Conservation (phyloP, 495 filamentous ascomycete genomes). For the Mycothermus thermophilus region DNA sequence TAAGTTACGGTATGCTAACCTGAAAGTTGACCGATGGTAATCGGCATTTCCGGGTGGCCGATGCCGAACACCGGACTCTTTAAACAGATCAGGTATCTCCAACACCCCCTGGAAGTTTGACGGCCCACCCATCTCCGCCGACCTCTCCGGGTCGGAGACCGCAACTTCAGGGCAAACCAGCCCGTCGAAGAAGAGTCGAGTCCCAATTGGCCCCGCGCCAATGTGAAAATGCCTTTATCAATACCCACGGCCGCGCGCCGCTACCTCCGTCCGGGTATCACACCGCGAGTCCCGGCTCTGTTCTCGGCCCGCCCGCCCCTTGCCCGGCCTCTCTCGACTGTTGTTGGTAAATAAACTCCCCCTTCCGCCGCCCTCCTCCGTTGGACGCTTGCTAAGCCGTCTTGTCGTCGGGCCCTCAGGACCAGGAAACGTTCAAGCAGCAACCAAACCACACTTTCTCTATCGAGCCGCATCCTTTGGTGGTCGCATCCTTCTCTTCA, state of each 20-base stretch:
- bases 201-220: not conserved
- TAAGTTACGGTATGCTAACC: too few species aligned
- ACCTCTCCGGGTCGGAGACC: too few species aligned
- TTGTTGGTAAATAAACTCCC: constrained; percentile 3
- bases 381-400: too few species aligned
- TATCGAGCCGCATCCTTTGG: constrained; percentile 18
- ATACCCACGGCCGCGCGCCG: constrained; percentile 9
- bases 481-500: constrained; percentile 30
- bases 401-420: too few species aligned
- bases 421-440: too few species aligned
- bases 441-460: constrained; percentile 9
- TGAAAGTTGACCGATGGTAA: too few species aligned
- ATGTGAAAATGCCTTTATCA: constrained; percentile 7
- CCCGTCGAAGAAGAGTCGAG: constrained; percentile 2
- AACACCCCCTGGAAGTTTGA: too few species aligned
- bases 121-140: too few species aligned
- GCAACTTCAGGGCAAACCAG: constrained; percentile 3
- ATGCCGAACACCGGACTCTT: too few species aligned
- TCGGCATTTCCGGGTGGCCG: too few species aligned
- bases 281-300: not conserved
- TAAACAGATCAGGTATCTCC: too few species aligned
- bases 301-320: not conserved
- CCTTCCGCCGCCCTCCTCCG: not conserved
- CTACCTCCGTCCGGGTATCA: not conserved
- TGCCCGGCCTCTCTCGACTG: constrained; percentile 6